These are phyloP conservation scores for Cladophialophora bantiana DNA, from an alignment of 2,329 filamentous ascomycete genomes.

Conservation along the genomic window DNA sequence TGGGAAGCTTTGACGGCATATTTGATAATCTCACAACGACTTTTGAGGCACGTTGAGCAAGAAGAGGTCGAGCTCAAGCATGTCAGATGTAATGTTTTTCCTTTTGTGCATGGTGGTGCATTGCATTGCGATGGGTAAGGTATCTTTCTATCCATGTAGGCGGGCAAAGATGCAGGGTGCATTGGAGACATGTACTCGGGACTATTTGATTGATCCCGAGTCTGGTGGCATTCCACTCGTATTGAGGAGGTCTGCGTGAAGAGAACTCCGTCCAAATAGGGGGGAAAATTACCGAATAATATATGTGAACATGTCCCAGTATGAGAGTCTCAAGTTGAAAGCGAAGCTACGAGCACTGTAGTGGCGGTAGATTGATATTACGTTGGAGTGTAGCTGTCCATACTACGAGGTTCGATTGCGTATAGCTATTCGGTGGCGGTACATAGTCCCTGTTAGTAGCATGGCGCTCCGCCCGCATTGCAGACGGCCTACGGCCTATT, in stretches of 20 bases:
- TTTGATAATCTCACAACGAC: conserved; percentile 9
- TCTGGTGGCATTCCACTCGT: background rate
- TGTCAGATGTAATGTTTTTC: background rate
- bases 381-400: background rate
- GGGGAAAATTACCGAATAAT: background rate
- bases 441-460: too few relatives aligned
- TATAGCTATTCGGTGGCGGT: too few relatives aligned
- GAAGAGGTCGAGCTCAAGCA: background rate
- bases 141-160: background rate
- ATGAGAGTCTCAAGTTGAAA: background rate
- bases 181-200: background rate
- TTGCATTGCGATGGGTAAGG: background rate
- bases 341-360: background rate
- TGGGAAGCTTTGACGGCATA: background rate
- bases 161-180: background rate
- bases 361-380: background rate
- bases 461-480: too few relatives aligned
- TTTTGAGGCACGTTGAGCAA: background rate
- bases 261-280: background rate
- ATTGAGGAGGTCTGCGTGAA: background rate
- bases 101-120: conserved; percentile 3
- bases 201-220: background rate
- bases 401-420: background rate
- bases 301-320: background rate
- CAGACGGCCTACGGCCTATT: too few relatives aligned